Conservation (phyloP, 2,329 filamentous ascomycete species). For the Emergomyces pasteurianus region DNA sequence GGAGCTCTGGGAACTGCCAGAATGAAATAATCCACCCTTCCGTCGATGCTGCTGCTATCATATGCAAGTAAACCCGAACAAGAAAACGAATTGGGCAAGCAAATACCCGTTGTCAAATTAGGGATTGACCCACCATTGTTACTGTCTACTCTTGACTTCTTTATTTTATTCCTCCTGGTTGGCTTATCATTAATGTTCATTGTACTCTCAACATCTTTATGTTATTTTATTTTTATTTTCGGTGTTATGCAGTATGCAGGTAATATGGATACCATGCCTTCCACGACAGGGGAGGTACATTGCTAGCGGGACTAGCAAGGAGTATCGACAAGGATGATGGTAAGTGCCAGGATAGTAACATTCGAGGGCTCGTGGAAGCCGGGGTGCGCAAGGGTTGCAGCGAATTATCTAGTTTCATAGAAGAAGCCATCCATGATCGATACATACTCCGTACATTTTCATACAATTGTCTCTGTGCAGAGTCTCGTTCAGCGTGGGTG, state of each 20-base stretch:
- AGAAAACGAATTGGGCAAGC: not conserved
- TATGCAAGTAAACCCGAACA: not conserved
- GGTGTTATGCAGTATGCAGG: not conserved
- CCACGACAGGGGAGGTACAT: not conserved
- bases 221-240: not conserved
- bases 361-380: not conserved
- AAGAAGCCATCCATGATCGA: not conserved
- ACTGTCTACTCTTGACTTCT: not conserved
- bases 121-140: not conserved
- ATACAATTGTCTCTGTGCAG: not conserved
- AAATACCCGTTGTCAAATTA: not conserved
- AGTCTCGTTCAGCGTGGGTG: not conserved
- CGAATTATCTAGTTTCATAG: not conserved
- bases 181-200: not conserved
- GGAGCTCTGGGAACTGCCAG: constrained; percentile 2
- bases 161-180: not conserved
- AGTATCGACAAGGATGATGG: not conserved
- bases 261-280: constrained; percentile 2
- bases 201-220: not conserved
- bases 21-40: not conserved
- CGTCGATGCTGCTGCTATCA: constrained; percentile 1
- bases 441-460: not conserved
- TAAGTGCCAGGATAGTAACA: not conserved
- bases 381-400: not conserved
- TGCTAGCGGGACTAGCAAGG: not conserved